Conservation (phyloP, 768 basidiomycete species). For the Ramaria sp. region DNA sequence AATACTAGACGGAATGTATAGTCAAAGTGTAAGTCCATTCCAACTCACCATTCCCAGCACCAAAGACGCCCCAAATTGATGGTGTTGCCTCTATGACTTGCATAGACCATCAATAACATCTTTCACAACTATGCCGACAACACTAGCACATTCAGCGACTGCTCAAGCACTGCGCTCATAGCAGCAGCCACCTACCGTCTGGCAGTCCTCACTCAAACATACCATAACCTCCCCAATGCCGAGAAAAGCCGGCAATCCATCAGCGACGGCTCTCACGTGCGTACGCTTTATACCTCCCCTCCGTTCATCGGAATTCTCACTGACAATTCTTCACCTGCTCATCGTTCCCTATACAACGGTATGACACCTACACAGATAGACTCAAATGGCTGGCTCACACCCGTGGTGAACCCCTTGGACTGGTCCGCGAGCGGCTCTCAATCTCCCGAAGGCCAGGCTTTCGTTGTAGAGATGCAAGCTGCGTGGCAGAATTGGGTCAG, state of each 20-base stretch:
- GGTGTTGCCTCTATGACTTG: neutral
- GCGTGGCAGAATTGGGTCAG: slow-evolving; percentile 68
- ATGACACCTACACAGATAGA: slow-evolving; percentile 37
- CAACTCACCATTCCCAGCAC: neutral
- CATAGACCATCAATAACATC: slow-evolving; percentile 34
- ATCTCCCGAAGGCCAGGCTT: slow-evolving; percentile 73
- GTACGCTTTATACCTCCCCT: slow-evolving; percentile 1
- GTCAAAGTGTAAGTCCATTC: slow-evolving; percentile 35
- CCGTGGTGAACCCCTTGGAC: slow-evolving; percentile 64
- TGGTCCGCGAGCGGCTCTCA: slow-evolving; percentile 34
- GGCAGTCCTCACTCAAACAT: slow-evolving; percentile 39
- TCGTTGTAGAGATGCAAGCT: slow-evolving; percentile 63
- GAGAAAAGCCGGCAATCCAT: slow-evolving; percentile 39
- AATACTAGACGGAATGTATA: slow-evolving; percentile 65
- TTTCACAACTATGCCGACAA: slow-evolving; percentile 69
- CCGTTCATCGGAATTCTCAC: neutral
- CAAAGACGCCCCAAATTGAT: too few species aligned
- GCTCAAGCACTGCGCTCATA: slow-evolving; percentile 61
- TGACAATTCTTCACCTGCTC: too few species aligned
- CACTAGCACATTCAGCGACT: slow-evolving; percentile 54
- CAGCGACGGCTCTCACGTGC: slow-evolving; percentile 14
- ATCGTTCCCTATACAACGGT: too few species aligned
- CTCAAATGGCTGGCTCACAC: slow-evolving; percentile 53
- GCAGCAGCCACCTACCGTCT: slow-evolving; percentile 70
- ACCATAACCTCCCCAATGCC: slow-evolving; percentile 43